Base-by-base conservation (phyloP, 2,329 filamentous ascomycete species). In the Ophiostoma ips region DNA sequence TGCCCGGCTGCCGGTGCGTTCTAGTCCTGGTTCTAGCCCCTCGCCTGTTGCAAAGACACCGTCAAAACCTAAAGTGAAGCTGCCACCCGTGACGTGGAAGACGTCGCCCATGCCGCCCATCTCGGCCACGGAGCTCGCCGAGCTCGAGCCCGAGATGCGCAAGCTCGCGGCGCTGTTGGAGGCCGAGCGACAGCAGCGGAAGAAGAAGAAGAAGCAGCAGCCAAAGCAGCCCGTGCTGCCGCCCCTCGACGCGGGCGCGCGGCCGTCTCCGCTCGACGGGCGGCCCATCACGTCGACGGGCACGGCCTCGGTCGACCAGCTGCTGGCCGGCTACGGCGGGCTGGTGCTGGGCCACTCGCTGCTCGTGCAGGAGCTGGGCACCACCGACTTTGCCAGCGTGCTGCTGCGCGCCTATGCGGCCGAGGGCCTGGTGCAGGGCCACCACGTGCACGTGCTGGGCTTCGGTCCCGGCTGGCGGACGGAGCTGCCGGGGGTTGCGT, bases 241-340 rank as follows among this genome's bases (percentile, higher is more conserved):
- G 2, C 60, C 64, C 18, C 65, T 69, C 36, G 59, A 67, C 2
- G 63, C 67, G 0, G 76, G 75, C 18, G 74, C 88, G 19, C 80
- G 90, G 46, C 87, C 90, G 15, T 98, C 92, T 12, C 87, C 89
- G 44, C 70, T 94, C 31, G 89, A 95, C 62, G 90, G 90, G 50
- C 81, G 88, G 45, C 74, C 81, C 35, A 94, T 87, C 8, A 96
- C 85, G 2, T 98, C 92, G 0, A 96, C 92, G 0, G 92, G 92
- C 19, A 90, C 87, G 1, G 74, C 79, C 3, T 94, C 88, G 16
- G 70, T 98, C 37, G 92, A 98, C 61, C 78, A 79, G 52, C 72
- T 95, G 16, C 71, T 98, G 1, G 87, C 87, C 37, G 88, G 90
- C 0, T 90, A 96, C 67, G 77, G 82, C 5, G 92, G 92, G 0